Evolutionary conservation across 2,329 filamentous ascomycete species (phyloP), one percentile per base, ranked within the genome.

Genomic region (Aspergillus cejpii): DNA sequence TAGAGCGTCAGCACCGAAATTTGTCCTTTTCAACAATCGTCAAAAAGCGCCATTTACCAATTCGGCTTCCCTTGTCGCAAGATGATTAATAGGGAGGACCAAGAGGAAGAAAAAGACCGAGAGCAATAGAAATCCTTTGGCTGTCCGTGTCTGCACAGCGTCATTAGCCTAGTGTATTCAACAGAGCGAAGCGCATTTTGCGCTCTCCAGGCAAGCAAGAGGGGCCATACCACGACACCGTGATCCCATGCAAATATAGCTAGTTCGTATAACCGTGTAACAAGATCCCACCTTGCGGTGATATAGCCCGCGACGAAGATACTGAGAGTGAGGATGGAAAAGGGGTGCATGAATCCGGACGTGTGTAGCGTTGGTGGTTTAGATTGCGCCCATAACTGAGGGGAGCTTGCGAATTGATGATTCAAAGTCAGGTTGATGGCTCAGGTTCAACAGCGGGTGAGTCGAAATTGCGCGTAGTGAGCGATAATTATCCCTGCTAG

Each of bases 291-390:
- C 77, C 92, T 86, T 66, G 92, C 92, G 73, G 92, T 98, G 69
- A 91, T 97, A 78, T 98, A 98, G 71, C 92, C 92, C 74, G 92
- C 91, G 78, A 97, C 85, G 76, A 98, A 98, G 75, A 98, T 96
- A 74, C 86, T 89, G 74, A 95, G 83, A 63, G 90, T 94, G 70
- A 96, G 80, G 69, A 91, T 76, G 53, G 91, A 97, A 76, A 97
- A 96, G 64, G 90, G 88, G 88, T 96, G 90, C 91, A 97, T 97
- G 59, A 71, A 72, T 70, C 51, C 64, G 52, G 54, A 34, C 50
- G 53, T 46, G 55, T 56, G 58, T 43, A 48, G 54, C 51, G 52
- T 48, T 34, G 14, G 14, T 5, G 44, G 27, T 58, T 59, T 49
- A 59, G 50, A 45, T 54, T 53, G 51, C 54, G 58, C 58, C 58